phyloP scores from a whole-genome alignment of 495 filamentous ascomycete genomes.

The Penicillium longicatenatum region DNA sequence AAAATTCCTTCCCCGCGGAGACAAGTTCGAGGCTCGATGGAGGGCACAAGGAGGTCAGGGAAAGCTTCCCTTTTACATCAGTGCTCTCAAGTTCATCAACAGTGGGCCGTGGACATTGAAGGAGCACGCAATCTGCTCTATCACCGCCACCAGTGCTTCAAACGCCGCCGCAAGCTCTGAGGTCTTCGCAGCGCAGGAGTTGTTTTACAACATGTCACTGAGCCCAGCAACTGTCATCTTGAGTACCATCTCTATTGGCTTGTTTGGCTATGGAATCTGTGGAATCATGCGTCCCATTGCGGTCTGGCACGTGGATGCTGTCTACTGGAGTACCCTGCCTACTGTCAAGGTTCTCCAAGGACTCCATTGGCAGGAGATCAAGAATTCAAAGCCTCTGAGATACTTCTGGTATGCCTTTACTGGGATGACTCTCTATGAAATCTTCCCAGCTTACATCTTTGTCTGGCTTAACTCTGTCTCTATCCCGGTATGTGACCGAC shows the following conservation, averaged over 20 bases:
- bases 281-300: constrained; percentile 54
- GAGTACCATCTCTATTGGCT: constrained; percentile 35
- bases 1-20: constrained; percentile 42
- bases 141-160: constrained; percentile 32
- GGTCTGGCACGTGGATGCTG: constrained; percentile 55
- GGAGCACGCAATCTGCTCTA: constrained; percentile 34
- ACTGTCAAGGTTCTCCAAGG: constrained; percentile 31
- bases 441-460: constrained; percentile 59
- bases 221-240: constrained; percentile 29
- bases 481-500: constrained; percentile 39
- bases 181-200: constrained; percentile 34
- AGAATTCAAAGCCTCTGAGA: constrained; percentile 32
- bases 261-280: constrained; percentile 57
- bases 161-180: constrained; percentile 18
- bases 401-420: constrained; percentile 37
- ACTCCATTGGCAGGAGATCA: constrained; percentile 35
- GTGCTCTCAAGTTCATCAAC: constrained; percentile 30
- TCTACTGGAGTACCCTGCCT: constrained; percentile 41
- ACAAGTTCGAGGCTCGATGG: constrained; percentile 34
- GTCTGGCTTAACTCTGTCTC: constrained; percentile 55
- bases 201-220: constrained; percentile 35
- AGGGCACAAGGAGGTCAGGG: constrained; percentile 25
- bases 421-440: constrained; percentile 47
- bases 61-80: constrained; percentile 22
- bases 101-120: constrained; percentile 34